Conservation (phyloP, 2,329 filamentous ascomycete species). For the Curvularia lunata region DNA sequence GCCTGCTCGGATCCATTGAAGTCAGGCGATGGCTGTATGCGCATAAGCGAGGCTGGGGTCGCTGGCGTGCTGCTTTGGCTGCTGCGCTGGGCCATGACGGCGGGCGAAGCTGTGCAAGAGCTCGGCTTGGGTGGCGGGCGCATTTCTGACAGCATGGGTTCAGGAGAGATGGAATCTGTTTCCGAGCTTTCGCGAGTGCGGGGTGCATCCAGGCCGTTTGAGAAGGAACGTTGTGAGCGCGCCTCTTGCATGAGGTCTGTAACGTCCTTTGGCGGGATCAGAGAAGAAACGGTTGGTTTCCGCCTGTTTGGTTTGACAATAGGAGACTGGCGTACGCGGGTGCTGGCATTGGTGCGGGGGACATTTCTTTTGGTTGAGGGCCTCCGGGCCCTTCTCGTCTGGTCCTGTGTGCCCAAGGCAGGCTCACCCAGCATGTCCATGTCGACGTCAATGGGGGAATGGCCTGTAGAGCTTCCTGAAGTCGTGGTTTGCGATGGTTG, state of each 20-base stretch:
- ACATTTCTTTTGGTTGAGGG: conserved; percentile 56
- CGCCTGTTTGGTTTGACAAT: conserved; percentile 69
- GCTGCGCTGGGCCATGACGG: conserved; percentile 60
- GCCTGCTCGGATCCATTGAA: conserved; percentile 32
- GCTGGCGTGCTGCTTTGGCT: conserved; percentile 55
- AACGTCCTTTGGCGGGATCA: conserved; percentile 55
- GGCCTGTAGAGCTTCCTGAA: conserved; percentile 57
- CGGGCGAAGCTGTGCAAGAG: conserved; percentile 71
- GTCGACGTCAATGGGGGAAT: conserved; percentile 56
- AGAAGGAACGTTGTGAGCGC: conserved; percentile 34
- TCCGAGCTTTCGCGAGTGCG: conserved; percentile 51
- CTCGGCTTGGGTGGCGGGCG: conserved; percentile 68
- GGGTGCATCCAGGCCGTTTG: conserved; percentile 30
- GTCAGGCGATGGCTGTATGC: conserved; percentile 49
- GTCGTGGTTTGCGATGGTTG: conserved; percentile 53
- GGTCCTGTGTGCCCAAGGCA: conserved; percentile 49
- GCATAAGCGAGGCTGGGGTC: conserved; percentile 87
- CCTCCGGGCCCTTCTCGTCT: conserved; percentile 46
- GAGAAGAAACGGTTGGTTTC: conserved; percentile 53
- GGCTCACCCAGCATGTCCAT: conserved; percentile 53
- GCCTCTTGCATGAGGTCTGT: conserved; percentile 50
- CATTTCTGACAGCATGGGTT: conserved; percentile 57
- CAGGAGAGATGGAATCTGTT: conserved; percentile 58
- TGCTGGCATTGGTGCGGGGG: conserved; percentile 56
- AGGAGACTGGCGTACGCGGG: conserved; percentile 71